Percentiles rank a stretch among this genome's conserved stretches.
phyloP scores from a whole-genome alignment of 306 rosid species.

The Rubus idaeus region DNA sequence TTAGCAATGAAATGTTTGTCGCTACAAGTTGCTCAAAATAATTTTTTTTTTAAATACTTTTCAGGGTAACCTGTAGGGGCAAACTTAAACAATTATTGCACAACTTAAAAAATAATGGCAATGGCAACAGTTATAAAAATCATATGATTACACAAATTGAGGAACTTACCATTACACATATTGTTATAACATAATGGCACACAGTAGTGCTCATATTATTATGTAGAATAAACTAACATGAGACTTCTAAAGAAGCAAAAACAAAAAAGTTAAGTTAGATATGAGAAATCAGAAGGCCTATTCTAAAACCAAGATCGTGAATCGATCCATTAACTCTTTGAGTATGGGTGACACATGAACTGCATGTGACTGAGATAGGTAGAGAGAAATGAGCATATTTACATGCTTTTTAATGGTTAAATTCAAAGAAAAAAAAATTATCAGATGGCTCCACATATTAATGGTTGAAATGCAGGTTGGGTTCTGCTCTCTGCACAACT shows the following conservation, averaged over 20 bases:
- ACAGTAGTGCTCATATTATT: background rate
- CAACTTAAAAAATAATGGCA: too few relatives aligned
- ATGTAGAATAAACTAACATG: background rate
- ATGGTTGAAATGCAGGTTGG: slow-evolving; percentile 28
- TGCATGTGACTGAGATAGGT: slow-evolving; percentile 39
- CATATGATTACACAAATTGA: too few relatives aligned
- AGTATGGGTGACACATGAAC: slow-evolving; percentile 52
- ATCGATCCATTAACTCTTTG: background rate
- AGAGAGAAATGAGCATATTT: background rate
- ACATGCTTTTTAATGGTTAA: background rate
- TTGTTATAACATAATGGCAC: background rate
- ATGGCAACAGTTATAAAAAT: too few relatives aligned
- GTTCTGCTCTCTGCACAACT: slow-evolving; percentile 20
- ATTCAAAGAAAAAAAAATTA: background rate
- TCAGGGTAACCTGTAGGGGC: too few relatives aligned
- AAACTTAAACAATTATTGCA: too few relatives aligned
- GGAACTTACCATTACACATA: background rate
- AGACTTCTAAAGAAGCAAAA: background rate
- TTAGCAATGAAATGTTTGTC: too few relatives aligned
- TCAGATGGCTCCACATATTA: slow-evolving; percentile 42
- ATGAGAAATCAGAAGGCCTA: background rate
- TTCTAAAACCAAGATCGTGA: slow-evolving; percentile 1
- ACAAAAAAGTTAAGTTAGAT: background rate
- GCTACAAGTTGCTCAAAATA: too few relatives aligned
- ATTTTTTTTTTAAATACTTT: too few relatives aligned